These are phyloP conservation scores for Leavenworthia alabamica DNA, from an alignment of 345 rosid genomes.

Conservation along the genomic window DNA sequence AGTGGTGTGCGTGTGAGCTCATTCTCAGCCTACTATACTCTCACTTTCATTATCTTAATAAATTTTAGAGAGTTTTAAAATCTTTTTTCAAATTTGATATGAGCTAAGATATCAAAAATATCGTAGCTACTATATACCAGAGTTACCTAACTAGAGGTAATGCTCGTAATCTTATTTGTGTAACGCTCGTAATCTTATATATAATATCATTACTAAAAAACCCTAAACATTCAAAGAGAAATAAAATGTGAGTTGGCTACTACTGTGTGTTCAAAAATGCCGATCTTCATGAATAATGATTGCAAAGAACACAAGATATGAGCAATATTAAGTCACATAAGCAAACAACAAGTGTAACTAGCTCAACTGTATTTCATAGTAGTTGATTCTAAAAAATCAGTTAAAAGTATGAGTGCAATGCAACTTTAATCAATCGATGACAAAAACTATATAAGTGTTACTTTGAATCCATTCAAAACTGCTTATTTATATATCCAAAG, in stretches of 20 bases:
- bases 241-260: neutral
- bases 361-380: neutral
- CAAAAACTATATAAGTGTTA: neutral
- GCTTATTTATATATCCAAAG: neutral
- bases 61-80: neutral
- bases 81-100: neutral
- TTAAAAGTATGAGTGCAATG: neutral
- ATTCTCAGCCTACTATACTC: neutral
- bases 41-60: slow-evolving; percentile 5
- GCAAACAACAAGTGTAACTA: neutral
- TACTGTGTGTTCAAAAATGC: neutral
- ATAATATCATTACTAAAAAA: neutral
- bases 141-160: neutral
- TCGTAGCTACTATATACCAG: slow-evolving; percentile 1
- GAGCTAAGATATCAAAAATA: neutral
- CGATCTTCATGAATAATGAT: neutral
- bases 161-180: slow-evolving; percentile 17
- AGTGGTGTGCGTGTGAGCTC: slow-evolving; percentile 9
- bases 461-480: neutral
- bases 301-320: slow-evolving; percentile 1
- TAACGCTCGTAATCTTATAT: neutral
- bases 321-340: neutral
- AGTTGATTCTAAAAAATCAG: neutral
- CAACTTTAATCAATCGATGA: neutral
- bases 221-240: neutral